Base-by-base conservation (phyloP, 768 basidiomycete species). In the Auriscalpium vulgare region DNA sequence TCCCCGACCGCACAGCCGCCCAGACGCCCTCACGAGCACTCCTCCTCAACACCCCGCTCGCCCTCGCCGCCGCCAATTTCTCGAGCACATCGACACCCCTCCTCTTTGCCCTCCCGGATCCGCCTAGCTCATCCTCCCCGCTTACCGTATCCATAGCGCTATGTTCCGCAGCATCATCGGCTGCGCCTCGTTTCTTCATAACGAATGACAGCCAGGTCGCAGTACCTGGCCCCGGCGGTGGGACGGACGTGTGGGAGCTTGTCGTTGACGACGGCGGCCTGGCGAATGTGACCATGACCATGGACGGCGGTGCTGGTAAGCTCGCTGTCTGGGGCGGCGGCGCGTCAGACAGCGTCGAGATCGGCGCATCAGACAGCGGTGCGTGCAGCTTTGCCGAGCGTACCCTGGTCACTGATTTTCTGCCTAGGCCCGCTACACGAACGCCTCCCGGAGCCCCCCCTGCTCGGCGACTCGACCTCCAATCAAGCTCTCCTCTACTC, bases 401-500 rank as follows among this genome's bases (percentile, higher is more conserved):
- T 47, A n/a, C 50, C 16, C 17, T 36, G 46, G n/a, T 40, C 8
- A 3, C 19, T 19, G n/a, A 17, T 2, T 53, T 50, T 2, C 47
- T 46, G 45, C 10, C 9, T 49, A 84, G 83, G 60, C 10, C 74
- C 80, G 16, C 68, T 84, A 49, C 84, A 85, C 61, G 64, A 75
- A 56, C 55, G 69, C 6, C 63, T 80, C 10, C 55, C 68, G 16
- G 61, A 62, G 10, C 63, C 77, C 1, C 87, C 87, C 1, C 68
- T 87, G 7, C 70, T 91, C 2, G 87, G 86, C 3, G 90, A 92
- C 66, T 83, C 87, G 1, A 88, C 88, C 2, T 71, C 83, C 7
- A 87, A 83, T 51, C 82, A 88, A 65, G 87, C 81, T 0, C 68
- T 92, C 34, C 63, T 91, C 10, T 89, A 88, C 68, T 91, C 90